Evolutionary conservation across 306 rosid species (phyloP).

Genomic region (Carpinus viminea): DNA sequence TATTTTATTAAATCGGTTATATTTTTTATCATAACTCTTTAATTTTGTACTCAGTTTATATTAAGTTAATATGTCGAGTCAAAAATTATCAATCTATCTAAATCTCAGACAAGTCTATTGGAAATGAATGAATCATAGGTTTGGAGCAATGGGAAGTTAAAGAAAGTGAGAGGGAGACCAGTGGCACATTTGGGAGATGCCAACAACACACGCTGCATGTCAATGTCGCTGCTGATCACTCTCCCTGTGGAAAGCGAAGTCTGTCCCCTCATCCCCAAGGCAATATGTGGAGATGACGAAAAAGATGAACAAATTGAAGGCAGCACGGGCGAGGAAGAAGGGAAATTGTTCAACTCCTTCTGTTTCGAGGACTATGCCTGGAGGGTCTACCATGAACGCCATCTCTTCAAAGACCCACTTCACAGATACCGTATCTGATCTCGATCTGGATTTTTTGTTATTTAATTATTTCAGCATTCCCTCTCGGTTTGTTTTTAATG

Average conservation of each 20-base stretch:
- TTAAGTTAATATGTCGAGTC: too few relatives aligned
- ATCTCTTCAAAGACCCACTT: conserved; percentile 62
- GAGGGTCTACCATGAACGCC: conserved; percentile 70
- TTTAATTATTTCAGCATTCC: background rate
- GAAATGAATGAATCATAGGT: conserved; percentile 42
- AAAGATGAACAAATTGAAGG: background rate
- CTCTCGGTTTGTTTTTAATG: background rate
- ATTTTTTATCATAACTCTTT: too few relatives aligned
- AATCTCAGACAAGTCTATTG: background rate
- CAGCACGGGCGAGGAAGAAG: conserved; percentile 10
- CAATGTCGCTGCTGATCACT: conserved; percentile 69
- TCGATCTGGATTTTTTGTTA: background rate
- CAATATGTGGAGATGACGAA: background rate
- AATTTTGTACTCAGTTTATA: too few relatives aligned
- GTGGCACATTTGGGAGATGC: conserved; percentile 33
- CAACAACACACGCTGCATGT: conserved; percentile 40
- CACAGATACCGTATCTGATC: conserved; percentile 54
- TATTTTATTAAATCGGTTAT: too few relatives aligned
- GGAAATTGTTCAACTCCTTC: conserved; percentile 53
- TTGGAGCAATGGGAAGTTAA: conserved; percentile 85
- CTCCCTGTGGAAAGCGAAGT: conserved; percentile 65
- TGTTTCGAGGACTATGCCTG: conserved; percentile 86
- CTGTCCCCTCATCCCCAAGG: conserved; percentile 48
- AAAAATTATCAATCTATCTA: too few relatives aligned
- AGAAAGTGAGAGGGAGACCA: conserved; percentile 86